Conservation (phyloP, 805 yeast species). For the Nakazawaea holstii region DNA sequence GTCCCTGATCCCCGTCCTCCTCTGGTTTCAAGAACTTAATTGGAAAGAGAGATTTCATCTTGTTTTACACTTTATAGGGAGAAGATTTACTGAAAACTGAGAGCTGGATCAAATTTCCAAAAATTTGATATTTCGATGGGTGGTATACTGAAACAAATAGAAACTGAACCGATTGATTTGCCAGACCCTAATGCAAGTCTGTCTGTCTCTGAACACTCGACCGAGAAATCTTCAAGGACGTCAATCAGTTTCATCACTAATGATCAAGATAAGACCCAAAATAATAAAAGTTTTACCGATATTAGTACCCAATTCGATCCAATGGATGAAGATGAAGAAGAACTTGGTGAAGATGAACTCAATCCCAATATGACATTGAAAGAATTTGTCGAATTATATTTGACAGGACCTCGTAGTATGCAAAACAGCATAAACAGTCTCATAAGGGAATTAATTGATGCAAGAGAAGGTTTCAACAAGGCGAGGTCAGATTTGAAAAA, state of each 20-base stretch:
- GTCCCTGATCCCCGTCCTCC: no score
- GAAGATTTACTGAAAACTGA: background rate
- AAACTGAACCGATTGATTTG: no score
- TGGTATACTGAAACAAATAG: no score
- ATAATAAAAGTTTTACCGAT: no score
- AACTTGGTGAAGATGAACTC: background rate
- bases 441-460: background rate
- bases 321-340: background rate
- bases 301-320: background rate
- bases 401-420: background rate
- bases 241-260: constrained; percentile 9
- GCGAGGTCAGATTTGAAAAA: background rate
- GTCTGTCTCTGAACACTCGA: background rate
- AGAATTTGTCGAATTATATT: constrained; percentile 1
- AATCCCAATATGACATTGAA: constrained; percentile 4
- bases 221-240: constrained; percentile 6
- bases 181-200: no score
- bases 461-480: constrained; percentile 1
- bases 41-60: no score
- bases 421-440: background rate
- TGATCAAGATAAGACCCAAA: background rate
- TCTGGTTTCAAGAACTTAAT: no score
- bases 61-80: no score
- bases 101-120: background rate
- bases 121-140: background rate